Conservation (phyloP, 2,329 filamentous ascomycete species). For the Aureobasidium namibiae region DNA sequence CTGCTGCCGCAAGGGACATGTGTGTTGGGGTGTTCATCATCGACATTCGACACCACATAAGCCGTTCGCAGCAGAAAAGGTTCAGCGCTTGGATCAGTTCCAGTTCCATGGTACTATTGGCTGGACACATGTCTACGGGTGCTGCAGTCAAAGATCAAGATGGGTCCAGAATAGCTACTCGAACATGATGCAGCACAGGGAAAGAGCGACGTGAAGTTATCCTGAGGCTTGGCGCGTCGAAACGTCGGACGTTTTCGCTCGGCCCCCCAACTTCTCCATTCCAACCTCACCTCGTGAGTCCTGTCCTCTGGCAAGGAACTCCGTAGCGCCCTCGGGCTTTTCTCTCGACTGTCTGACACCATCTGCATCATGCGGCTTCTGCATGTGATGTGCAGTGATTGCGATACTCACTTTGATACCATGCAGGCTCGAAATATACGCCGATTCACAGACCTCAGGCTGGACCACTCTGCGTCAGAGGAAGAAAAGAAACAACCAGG, state of each 20-base stretch:
- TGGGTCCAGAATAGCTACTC: background rate
- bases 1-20: background rate
- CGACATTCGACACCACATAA: background rate
- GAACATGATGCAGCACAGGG: background rate
- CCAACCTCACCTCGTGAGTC: slow-evolving; percentile 11
- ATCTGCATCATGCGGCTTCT: slow-evolving; percentile 9
- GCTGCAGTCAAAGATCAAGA: background rate
- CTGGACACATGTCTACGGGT: background rate
- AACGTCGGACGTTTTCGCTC: slow-evolving; percentile 8
- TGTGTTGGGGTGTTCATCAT: background rate
- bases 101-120: background rate
- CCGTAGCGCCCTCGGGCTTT: slow-evolving; percentile 11
- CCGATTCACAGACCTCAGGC: background rate
- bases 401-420: background rate
- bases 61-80: background rate
- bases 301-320: background rate
- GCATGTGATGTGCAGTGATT: background rate
- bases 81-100: background rate
- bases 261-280: background rate
- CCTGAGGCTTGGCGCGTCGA: slow-evolving; percentile 1
- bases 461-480: background rate
- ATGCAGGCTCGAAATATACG: background rate
- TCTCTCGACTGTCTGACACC: background rate
- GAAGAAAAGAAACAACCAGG: background rate
- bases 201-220: background rate